Base-by-base conservation (phyloP, 441 rosid genomes). In the Flueggea neowawraea region DNA sequence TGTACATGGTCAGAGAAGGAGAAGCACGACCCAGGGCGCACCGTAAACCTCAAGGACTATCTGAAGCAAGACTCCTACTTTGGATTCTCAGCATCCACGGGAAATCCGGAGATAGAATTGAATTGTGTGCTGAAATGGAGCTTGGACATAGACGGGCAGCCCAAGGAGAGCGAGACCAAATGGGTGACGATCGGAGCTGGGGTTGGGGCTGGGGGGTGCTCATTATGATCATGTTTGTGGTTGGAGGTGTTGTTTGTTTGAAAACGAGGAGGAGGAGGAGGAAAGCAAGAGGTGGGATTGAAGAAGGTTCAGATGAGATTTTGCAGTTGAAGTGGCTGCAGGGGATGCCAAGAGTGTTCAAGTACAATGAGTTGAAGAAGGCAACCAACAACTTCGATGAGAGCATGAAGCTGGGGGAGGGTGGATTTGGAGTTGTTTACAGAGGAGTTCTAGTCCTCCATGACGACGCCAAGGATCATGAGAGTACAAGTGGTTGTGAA, bases 11-110 rank as follows among this genome's bases (percentile, higher is more conserved):
- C 31, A 65, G 52, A 54, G 72, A 72, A 55, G 54, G 32, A 12
- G 16, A 51, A 5, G 41, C 41, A 36, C 6, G 41, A 8, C 41
- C 41, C 10, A 60, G 3, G 63, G 52, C 41, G 67, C 45, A 57
- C 17, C 43, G 75, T 75, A 36, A 32, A 72, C 64, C 73, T 75
- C 65, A 57, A 70, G 49, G 12, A 67, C 16, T 59, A 58, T 63
- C 61, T 82, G 71, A 64, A 65, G 54, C 66, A 78, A 64, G 69
- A 80, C 47, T 62, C 86, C 45, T 62, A 71, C 71, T 72, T 85
- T 31, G 90, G 91, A 10, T 88, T 88, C 58, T 53, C 85, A 1
- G 95, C 83, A 9, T 78, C 87, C 5, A 80, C 91, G 0, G 91
- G 91, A 1, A 3, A 59, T 43, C 80, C 77, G 0, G 60, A 71